Percentiles rank a stretch among this genome's conserved stretches.
These are phyloP conservation scores for Podospora fimiseda DNA, from an alignment of 495 filamentous ascomycete species.

Conservation along the genomic window DNA sequence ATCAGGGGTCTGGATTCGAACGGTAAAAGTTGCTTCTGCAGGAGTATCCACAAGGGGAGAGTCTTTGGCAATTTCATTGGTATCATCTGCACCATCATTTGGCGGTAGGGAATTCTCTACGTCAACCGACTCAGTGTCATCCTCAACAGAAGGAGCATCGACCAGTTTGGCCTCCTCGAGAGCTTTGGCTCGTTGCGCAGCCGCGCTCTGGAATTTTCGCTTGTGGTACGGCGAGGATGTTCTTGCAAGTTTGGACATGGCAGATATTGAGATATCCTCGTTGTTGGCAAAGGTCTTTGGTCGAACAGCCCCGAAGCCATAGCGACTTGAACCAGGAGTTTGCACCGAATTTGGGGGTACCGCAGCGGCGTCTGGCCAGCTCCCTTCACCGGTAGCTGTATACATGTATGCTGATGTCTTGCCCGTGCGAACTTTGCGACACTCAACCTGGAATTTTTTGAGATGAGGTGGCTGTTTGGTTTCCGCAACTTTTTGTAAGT, in stretches of 20 bases:
- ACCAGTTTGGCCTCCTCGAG: not conserved
- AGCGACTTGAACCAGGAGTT: slow-evolving; percentile 5
- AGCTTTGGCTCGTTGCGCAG: not conserved
- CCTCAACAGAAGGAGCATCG: not conserved
- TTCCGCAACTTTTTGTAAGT: slow-evolving; percentile 33
- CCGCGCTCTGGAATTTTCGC: slow-evolving; percentile 23
- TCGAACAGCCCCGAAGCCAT: slow-evolving; percentile 24
- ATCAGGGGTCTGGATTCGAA: slow-evolving; percentile 14
- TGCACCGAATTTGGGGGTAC: not conserved
- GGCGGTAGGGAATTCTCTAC: not conserved
- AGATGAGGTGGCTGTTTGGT: slow-evolving; percentile 40
- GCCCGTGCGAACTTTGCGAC: slow-evolving; percentile 33
- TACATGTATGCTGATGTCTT: slow-evolving; percentile 44
- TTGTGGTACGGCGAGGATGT: slow-evolving; percentile 10
- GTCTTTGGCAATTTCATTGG: no score
- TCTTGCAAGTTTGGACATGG: slow-evolving; percentile 16
- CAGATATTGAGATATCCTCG: slow-evolving; percentile 17
- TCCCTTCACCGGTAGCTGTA: slow-evolving; percentile 18
- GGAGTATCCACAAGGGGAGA: not conserved
- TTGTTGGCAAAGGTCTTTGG: slow-evolving; percentile 15
- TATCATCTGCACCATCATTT: no score
- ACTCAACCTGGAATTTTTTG: slow-evolving; percentile 35
- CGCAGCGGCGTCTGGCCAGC: not conserved
- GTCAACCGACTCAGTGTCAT: not conserved
- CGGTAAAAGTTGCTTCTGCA: slow-evolving; percentile 4